Conservation (phyloP, 1,139 yeast species). For the Kluyveromyces sp. region DNA sequence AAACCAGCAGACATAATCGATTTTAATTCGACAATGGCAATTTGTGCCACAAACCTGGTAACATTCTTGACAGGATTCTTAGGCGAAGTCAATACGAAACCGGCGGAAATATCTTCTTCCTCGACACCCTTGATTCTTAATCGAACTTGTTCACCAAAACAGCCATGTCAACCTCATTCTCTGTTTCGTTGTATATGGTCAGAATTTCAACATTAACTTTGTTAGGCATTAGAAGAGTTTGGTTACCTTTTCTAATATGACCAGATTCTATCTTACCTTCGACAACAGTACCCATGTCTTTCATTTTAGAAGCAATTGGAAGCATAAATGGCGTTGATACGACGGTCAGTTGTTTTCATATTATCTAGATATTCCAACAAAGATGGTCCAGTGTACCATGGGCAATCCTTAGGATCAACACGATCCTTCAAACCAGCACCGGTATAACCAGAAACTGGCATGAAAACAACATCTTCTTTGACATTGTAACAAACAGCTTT, state of each 20-base stretch:
- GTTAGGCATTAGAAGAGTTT: constrained; percentile 86
- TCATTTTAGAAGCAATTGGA: constrained; percentile 91
- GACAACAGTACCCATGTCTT: constrained; percentile 91
- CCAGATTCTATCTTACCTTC: constrained; percentile 99
- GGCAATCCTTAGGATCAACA: constrained; percentile 60
- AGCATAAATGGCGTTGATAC: constrained; percentile 89
- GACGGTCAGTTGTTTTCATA: constrained; percentile 78
- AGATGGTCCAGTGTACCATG: constrained; percentile 94
- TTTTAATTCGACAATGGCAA: constrained; percentile 92
- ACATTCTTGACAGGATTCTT: constrained; percentile 87
- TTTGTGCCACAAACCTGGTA: constrained; percentile 87
- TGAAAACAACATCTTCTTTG: constrained; percentile 75
- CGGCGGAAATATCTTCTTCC: constrained; percentile 90
- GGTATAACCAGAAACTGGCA: constrained; percentile 98
- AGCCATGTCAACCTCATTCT: constrained; percentile 86
- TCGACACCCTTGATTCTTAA: constrained; percentile 90
- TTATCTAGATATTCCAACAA: constrained; percentile 81
- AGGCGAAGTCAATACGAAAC: constrained; percentile 82
- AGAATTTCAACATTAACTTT: constrained; percentile 73
- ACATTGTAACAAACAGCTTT: constrained; percentile 83
- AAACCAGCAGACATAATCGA: constrained; percentile 91
- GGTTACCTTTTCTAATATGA: constrained; percentile 71
- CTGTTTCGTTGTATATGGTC: constrained; percentile 88
- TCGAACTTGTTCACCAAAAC: constrained; percentile 96
- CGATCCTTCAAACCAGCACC: constrained; percentile 95